A percentile compares a stretch with the other conserved stretches of the same genome.
Conservation (phyloP, 2,329 filamentous ascomycete species). For the Sporothrix mexicana region DNA sequence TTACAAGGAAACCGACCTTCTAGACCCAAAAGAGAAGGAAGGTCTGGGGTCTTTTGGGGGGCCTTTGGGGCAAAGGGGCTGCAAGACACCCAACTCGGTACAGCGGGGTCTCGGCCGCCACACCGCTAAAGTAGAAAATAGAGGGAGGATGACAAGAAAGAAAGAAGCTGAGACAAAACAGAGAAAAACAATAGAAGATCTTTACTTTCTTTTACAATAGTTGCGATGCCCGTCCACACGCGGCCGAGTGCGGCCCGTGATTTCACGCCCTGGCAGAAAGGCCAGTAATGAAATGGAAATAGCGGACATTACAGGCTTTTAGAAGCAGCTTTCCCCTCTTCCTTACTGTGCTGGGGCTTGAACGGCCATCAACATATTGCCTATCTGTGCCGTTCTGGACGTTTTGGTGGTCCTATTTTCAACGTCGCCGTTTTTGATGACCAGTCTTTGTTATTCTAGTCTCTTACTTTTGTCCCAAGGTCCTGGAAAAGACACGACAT, state of each 20-base stretch:
- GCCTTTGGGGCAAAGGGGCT: background rate
- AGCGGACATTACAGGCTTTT: background rate
- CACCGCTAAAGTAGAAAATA: slow-evolving; percentile 8
- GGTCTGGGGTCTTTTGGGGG: background rate
- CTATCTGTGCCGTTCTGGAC: background rate
- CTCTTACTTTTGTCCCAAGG: background rate
- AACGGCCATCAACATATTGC: background rate
- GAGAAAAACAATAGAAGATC: background rate
- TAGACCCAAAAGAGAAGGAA: slow-evolving; percentile 15
- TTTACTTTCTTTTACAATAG: background rate
- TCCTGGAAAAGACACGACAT: slow-evolving; percentile 9
- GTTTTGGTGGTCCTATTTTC: background rate
- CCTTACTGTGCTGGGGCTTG: background rate
- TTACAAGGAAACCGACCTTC: slow-evolving; percentile 1
- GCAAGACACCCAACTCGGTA: slow-evolving; percentile 23
- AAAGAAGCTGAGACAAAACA: background rate
- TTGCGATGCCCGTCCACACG: background rate
- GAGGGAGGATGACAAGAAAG: too few relatives aligned
- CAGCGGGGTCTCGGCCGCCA: slow-evolving; percentile 18
- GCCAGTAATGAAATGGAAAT: background rate
- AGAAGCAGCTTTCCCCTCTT: background rate
- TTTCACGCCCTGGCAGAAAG: background rate
- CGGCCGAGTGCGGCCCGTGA: background rate
- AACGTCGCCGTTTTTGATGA: background rate
- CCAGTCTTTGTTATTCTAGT: background rate